Conservation (phyloP, 345 rosid genomes). For the Iberis pinnata region DNA sequence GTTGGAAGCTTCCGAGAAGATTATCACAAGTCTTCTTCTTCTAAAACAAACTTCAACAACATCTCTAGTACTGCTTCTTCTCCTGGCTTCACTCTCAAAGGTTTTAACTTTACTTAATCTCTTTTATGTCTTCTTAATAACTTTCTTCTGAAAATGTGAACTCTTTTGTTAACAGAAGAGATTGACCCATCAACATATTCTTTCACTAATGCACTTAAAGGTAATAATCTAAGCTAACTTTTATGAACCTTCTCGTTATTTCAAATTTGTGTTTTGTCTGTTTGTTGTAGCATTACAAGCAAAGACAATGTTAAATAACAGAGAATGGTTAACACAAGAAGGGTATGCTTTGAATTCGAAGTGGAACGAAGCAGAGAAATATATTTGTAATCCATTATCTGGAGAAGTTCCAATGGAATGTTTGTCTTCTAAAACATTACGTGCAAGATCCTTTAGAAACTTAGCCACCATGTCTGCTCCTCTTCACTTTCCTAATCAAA, state of each 20-base stretch:
- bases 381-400: slow-evolving; percentile 89
- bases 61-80: slow-evolving; percentile 90
- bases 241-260: too few relatives aligned
- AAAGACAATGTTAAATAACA: slow-evolving; percentile 41
- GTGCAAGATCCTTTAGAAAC: slow-evolving; percentile 64
- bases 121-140: background rate
- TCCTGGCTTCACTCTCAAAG: slow-evolving; percentile 64
- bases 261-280: background rate
- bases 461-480: slow-evolving; percentile 71
- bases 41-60: slow-evolving; percentile 48
- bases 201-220: slow-evolving; percentile 79
- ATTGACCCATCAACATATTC: slow-evolving; percentile 92
- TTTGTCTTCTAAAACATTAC: slow-evolving; percentile 72
- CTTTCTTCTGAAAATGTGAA: background rate
- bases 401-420: slow-evolving; percentile 98
- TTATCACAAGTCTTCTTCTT: slow-evolving; percentile 38
- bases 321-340: slow-evolving; percentile 69
- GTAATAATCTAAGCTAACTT: too few relatives aligned
- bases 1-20: slow-evolving; percentile 72
- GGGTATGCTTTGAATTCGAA: slow-evolving; percentile 81
- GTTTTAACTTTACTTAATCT: slow-evolving; percentile 14
- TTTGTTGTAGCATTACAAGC: slow-evolving; percentile 66
- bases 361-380: slow-evolving; percentile 97
- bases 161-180: slow-evolving; percentile 49
- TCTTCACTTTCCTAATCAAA: slow-evolving; percentile 42